Evolutionary conservation across 495 filamentous ascomycete species (phyloP).

Genomic region (Penicillium manginii): DNA sequence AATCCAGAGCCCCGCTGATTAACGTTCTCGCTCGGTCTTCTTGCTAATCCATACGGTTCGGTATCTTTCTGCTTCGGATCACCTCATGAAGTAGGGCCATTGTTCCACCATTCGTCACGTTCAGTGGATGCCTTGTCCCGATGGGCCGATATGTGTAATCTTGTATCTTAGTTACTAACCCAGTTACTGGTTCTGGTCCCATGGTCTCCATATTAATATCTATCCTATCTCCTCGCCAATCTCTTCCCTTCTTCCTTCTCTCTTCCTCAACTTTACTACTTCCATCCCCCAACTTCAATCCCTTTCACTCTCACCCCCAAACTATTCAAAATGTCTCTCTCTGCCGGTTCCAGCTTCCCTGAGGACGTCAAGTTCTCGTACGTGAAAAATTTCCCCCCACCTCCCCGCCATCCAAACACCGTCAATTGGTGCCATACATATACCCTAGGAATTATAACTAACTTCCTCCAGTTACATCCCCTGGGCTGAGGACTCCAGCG

Average conservation of each 20-base stretch:
- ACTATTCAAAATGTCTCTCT: conserved; percentile 65
- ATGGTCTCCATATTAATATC: conserved; percentile 23
- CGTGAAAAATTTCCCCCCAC: conserved; percentile 29
- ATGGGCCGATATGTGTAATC: conserved; percentile 40
- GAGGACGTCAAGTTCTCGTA: conserved; percentile 74
- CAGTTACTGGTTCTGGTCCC: neutral
- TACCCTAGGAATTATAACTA: too few relatives aligned
- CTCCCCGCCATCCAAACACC: neutral
- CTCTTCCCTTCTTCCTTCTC: conserved; percentile 10
- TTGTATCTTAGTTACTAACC: neutral
- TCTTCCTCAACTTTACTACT: conserved; percentile 16
- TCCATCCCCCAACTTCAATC: conserved; percentile 19
- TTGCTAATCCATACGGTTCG: conserved; percentile 47
- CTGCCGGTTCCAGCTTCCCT: conserved; percentile 84
- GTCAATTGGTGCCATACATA: neutral
- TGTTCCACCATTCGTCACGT: conserved; percentile 26
- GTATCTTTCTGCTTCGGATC: conserved; percentile 51
- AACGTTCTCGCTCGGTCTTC: conserved; percentile 45
- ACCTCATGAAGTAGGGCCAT: conserved; percentile 32
- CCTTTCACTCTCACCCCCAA: conserved; percentile 8
- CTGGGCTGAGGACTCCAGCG: conserved; percentile 62
- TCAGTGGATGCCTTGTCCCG: conserved; percentile 21
- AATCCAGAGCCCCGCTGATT: conserved; percentile 8
- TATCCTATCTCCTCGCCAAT: conserved; percentile 10
- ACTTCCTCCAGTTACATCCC: conserved; percentile 66